Base-by-base conservation (phyloP, 345 rosid species). In the Citrus reticulata region DNA sequence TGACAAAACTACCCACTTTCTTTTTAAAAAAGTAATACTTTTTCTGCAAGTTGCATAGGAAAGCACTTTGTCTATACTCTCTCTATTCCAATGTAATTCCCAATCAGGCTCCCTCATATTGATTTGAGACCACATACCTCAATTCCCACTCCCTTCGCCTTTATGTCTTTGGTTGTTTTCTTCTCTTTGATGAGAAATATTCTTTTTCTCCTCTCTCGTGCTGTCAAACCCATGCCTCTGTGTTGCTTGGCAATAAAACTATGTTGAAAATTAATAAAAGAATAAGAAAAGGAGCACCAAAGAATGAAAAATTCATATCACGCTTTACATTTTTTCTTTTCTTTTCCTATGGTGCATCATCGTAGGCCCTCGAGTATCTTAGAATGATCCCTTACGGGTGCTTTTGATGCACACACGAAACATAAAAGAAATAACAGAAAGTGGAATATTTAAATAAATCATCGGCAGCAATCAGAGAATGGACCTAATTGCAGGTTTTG, bases 1-100 rank as follows among this genome's bases (percentile, higher is more conserved):
- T 79, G 86, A 85, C 86, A 87, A 81, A 77, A 78, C 66, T 84
- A 74, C 68, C 85, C 84, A 73, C 84, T 84, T 85, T 75, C 83
- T 72, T 70, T 66, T 72, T 79, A 40, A 24, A 20, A 65, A 80
- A 72, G 74, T 9, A 67, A 24, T 68, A 75, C 77, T 78, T 85
- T 79, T 54, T 80, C 25, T 68, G 86, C 90, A 83, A 87, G 74
- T 85, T 85, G 90, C 83, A 77, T 58, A 2, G 70, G 77, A 72
- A 81, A 73, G 88, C 85, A 85, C 85, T 87, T 79, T 51, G 77
- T 76, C 60, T 71, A 64, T 5, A 54, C 58, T 54, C 83, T 79
- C 59, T 66, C 78, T 78, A 57, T 85, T 81, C 82, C 73, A 77
- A 74, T 82, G 81, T 75, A 77, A 74, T 82, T 78, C 73, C 70